phyloP scores from a whole-genome alignment of 495 filamentous ascomycete genomes.

The Hypomontagnella submonticulosa region DNA sequence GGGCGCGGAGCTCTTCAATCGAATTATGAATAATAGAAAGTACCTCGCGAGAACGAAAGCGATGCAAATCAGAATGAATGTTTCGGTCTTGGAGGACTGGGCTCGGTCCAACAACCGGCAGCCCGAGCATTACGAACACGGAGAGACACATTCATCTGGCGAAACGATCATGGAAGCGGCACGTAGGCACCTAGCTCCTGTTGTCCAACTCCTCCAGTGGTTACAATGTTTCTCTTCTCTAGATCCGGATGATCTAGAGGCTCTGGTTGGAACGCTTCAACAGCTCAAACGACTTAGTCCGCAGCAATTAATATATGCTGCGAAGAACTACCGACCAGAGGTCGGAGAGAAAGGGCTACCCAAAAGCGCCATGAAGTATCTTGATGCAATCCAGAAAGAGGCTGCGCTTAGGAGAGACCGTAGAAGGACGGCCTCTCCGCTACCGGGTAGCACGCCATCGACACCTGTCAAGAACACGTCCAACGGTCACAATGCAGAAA shows the following conservation, averaged over 20 bases:
- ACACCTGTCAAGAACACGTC: conserved; percentile 53
- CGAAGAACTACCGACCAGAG: conserved; percentile 91
- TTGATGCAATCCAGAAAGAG: conserved; percentile 82
- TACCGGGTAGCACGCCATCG: conserved; percentile 50
- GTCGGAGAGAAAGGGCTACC: conserved; percentile 93
- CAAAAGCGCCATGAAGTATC: conserved; percentile 86
- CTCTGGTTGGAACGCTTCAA: conserved; percentile 83
- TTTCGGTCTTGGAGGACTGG: conserved; percentile 96
- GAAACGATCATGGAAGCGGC: conserved; percentile 87
- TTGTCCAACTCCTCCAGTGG: conserved; percentile 97
- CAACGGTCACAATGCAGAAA: conserved; percentile 51
- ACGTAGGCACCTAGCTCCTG: conserved; percentile 83
- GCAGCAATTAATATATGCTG: conserved; percentile 90
- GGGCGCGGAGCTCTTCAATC: conserved; percentile 95
- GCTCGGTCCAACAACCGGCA: conserved; percentile 90
- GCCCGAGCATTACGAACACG: conserved; percentile 95
- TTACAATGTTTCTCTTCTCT: conserved; percentile 96
- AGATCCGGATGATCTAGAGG: conserved; percentile 85
- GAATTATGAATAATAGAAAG: conserved; percentile 93
- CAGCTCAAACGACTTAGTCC: conserved; percentile 87
- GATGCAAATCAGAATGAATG: conserved; percentile 99
- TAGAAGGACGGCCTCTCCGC: conserved; percentile 52
- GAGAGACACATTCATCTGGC: conserved; percentile 85
- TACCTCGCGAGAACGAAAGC: conserved; percentile 97
- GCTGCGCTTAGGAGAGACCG: conserved; percentile 65